These are phyloP conservation scores for Neonectria coccinea DNA, from an alignment of 2,329 filamentous ascomycete genomes.

Conservation along the genomic window DNA sequence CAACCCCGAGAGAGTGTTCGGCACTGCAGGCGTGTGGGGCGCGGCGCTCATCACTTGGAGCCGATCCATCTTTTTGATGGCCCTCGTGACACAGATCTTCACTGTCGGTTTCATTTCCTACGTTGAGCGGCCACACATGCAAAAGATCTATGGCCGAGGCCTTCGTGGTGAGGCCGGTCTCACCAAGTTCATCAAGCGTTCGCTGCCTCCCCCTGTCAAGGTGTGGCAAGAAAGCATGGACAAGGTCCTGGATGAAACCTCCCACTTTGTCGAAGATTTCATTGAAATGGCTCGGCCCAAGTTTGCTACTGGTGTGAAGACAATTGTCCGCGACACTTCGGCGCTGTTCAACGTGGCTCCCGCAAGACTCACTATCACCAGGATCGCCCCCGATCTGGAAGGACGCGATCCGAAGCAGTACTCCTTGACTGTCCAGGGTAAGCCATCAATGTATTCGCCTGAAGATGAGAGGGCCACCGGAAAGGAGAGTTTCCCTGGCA, in stretches of 20 bases:
- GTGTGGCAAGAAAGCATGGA: conserved; percentile 89
- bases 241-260: conserved; percentile 85
- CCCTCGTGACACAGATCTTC: conserved; percentile 85
- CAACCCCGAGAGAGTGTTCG: conserved; percentile 94
- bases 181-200: conserved; percentile 89
- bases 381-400: conserved; percentile 81
- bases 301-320: conserved; percentile 85
- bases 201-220: conserved; percentile 84
- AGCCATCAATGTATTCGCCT: conserved; percentile 61
- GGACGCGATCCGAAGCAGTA: conserved; percentile 86
- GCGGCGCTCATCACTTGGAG: conserved; percentile 94
- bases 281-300: conserved; percentile 87
- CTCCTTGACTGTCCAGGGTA: conserved; percentile 78
- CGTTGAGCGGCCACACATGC: conserved; percentile 97
- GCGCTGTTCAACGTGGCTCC: conserved; percentile 91
- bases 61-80: conserved; percentile 85
- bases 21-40: conserved; percentile 95
- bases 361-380: conserved; percentile 84
- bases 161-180: conserved; percentile 89
- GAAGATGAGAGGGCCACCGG: conserved; percentile 72
- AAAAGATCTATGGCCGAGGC: conserved; percentile 91
- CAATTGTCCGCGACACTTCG: conserved; percentile 87
- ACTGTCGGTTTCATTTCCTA: conserved; percentile 91
- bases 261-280: conserved; percentile 91
- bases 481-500: conserved; percentile 78